phyloP scores from a whole-genome alignment of 495 filamentous ascomycete genomes.

The Delitschia confertaspora region DNA sequence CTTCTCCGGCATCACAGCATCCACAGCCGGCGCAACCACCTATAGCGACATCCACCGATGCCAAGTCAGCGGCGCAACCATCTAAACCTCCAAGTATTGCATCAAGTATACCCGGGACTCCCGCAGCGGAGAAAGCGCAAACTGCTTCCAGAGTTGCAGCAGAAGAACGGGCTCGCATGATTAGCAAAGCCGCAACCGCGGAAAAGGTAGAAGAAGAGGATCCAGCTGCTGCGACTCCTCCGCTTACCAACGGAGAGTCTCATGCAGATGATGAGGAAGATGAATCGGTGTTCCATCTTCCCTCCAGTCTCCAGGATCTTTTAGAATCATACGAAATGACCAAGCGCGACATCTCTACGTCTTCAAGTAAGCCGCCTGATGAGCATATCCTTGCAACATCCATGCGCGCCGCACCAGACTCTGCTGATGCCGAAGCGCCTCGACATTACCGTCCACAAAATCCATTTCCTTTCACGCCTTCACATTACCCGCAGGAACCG shows the following conservation, averaged over 20 bases:
- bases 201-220: slow-evolving; percentile 18
- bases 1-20: slow-evolving; percentile 41
- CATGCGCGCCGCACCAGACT: slow-evolving; percentile 59
- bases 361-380: slow-evolving; percentile 25
- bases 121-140: slow-evolving; percentile 41
- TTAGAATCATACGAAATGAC: slow-evolving; percentile 83
- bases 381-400: slow-evolving; percentile 64
- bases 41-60: slow-evolving; percentile 38
- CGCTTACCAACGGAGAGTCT: slow-evolving; percentile 49
- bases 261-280: slow-evolving; percentile 44
- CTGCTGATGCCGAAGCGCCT: slow-evolving; percentile 70
- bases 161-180: slow-evolving; percentile 16
- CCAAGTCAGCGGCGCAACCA: slow-evolving; percentile 27
- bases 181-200: slow-evolving; percentile 14
- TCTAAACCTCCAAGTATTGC: slow-evolving; percentile 43
- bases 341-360: slow-evolving; percentile 41
- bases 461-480: slow-evolving; percentile 60
- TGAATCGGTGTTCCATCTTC: slow-evolving; percentile 92
- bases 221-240: slow-evolving; percentile 26
- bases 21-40: slow-evolving; percentile 46
- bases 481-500: slow-evolving; percentile 87
- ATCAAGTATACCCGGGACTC: slow-evolving; percentile 38
- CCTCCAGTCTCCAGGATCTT: slow-evolving; percentile 78
- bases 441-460: slow-evolving; percentile 74
- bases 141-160: slow-evolving; percentile 30